phyloP scores from a whole-genome alignment of 805 yeast species.

The Torulaspora maleeae region DNA sequence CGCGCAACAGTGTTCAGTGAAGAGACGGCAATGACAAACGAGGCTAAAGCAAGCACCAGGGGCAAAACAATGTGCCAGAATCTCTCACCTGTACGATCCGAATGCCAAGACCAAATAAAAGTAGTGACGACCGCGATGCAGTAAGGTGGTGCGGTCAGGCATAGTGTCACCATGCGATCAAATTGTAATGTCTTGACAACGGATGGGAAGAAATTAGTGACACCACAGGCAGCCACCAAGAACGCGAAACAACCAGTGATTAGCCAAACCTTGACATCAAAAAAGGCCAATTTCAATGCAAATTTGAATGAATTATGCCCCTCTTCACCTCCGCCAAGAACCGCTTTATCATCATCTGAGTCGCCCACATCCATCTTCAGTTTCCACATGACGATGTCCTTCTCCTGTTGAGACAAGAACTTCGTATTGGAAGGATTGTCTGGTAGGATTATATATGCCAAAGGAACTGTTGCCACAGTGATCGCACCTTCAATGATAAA shows the following conservation, averaged over 20 bases:
- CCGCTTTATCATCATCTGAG: constrained; percentile 24
- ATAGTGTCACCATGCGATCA: constrained; percentile 45
- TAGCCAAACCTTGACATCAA: constrained; percentile 46
- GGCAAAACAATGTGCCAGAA: constrained; percentile 47
- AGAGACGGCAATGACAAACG: constrained; percentile 42
- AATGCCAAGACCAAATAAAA: constrained; percentile 50
- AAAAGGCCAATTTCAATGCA: constrained; percentile 37
- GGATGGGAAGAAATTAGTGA: constrained; percentile 57
- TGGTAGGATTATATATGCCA: constrained; percentile 47
- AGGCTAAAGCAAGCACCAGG: constrained; percentile 39
- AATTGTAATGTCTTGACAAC: constrained; percentile 54
- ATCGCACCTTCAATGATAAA: constrained; percentile 53
- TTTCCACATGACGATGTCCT: constrained; percentile 35
- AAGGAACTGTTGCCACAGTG: constrained; percentile 44
- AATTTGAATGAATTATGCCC: constrained; percentile 33
- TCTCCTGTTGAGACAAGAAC: constrained; percentile 43
- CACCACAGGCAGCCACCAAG: constrained; percentile 56
- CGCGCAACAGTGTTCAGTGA: constrained; percentile 53
- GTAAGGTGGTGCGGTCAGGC: constrained; percentile 59
- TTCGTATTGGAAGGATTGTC: constrained; percentile 50
- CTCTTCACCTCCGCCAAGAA: constrained; percentile 7
- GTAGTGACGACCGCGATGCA: constrained; percentile 48
- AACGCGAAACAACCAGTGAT: constrained; percentile 41
- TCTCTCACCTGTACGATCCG: constrained; percentile 53
- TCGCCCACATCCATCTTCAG: constrained; percentile 29